These are phyloP conservation scores for Digitaria exilis DNA, from an alignment of 202 grass and related monocot species.

Conservation along the genomic window DNA sequence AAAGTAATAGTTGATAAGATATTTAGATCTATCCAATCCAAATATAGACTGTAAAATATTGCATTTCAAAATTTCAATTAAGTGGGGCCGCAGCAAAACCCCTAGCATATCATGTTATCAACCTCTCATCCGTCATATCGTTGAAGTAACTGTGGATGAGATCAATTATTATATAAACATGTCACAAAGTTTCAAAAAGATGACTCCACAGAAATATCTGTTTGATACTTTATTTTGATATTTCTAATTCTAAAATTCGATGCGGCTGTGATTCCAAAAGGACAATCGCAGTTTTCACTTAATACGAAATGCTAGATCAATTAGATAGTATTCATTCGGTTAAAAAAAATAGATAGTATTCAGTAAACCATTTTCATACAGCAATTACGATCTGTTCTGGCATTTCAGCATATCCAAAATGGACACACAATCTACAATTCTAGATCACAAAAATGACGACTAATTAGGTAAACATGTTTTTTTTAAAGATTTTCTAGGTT, in stretches of 20 bases:
- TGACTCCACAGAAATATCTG: neutral
- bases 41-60: neutral
- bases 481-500: neutral
- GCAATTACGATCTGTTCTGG: neutral
- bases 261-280: conserved; percentile 8
- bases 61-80: neutral
- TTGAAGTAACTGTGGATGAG: neutral
- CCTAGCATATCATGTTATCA: neutral
- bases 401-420: neutral
- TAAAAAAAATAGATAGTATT: neutral
- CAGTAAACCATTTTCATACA: neutral
- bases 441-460: neutral
- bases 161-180: neutral
- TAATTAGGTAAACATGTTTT: neutral
- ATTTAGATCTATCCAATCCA: neutral
- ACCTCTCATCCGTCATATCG: neutral
- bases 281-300: neutral
- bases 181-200: neutral
- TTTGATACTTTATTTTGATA: neutral
- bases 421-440: neutral
- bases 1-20: neutral
- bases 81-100: neutral
- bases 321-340: neutral
- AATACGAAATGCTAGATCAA: neutral
- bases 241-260: neutral